A percentile compares a stretch with the other conserved stretches of the same genome.
Conservation (phyloP, 2,329 filamentous ascomycete genomes). For the Microthyrium microscopicum region DNA sequence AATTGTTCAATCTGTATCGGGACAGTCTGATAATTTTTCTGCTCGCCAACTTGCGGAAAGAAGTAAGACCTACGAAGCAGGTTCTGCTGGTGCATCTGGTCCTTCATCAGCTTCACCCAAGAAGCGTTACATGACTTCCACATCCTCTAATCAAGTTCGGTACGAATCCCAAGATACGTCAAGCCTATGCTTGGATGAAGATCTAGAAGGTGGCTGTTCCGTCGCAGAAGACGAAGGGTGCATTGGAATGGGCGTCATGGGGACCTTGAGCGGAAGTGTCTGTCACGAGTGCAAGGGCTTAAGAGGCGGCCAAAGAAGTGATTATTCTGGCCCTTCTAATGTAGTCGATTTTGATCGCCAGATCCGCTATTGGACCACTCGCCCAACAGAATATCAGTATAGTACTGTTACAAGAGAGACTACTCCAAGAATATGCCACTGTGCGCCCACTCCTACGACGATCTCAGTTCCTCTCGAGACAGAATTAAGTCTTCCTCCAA, state of each 20-base stretch:
- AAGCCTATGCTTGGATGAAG: no score
- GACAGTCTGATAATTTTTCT: no score
- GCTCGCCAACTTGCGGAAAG: no score
- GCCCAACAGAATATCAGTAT: neutral
- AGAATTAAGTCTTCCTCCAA: neutral
- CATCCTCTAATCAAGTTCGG: no score
- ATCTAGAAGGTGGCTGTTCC: no score
- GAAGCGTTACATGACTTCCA: no score
- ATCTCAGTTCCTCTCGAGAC: neutral
- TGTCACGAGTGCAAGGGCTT: slow-evolving; percentile 1
- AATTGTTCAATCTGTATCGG: neutral
- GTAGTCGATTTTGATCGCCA: slow-evolving; percentile 1
- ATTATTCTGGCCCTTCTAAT: neutral
- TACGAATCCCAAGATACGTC: no score
- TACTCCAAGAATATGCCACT: neutral
- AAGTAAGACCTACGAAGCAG: no score
- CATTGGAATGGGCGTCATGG: slow-evolving; percentile 1
- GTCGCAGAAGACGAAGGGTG: neutral
- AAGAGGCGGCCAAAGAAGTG: neutral
- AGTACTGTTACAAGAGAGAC: no score
- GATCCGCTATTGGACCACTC: neutral
- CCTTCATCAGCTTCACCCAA: no score
- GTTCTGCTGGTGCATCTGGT: no score
- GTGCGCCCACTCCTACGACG: neutral
- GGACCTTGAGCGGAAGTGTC: neutral